Evolutionary conservation across 805 yeast species (phyloP), one percentile per base, ranked within the genome.

Genomic region (Dipodascus geniculatus): DNA sequence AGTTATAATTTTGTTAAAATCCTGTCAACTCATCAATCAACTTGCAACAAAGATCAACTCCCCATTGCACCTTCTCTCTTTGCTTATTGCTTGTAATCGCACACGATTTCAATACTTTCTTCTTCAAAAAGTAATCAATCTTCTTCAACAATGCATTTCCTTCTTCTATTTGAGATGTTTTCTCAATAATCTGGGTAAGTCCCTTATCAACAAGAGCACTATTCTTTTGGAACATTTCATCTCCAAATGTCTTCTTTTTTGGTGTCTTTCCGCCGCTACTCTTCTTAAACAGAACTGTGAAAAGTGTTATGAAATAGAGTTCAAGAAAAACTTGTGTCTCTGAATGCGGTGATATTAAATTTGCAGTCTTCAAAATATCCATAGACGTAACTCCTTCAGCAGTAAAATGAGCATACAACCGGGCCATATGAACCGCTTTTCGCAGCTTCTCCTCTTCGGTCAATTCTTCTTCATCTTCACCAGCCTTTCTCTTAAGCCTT

Each of bases 371-470:
- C 58, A 93, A 73, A 1, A 85, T 68, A 62, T 87, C 90, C 50
- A 93, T 71, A 2, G 88, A 81, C 56, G 91, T 71, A 0, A 83
- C 75, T 1, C 85, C 87, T 61, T 86, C 88, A 1, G 85, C 81
- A 17, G 90, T 76, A 48, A 93, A 64, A 51, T 71, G 73, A 0
- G 96, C 98, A 62, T 79, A 93, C 58, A 93, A 81, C 55, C 87
- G 75, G 2, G 96, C 97, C 58, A 83, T 72, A 59, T 87, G 87
- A 48, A 85, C 74, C 22, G 82, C 73, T 58, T 78, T 78, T 59
- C 77, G 78, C 35, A 86, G 65, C 4, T 73, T 61, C 48, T 79
- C 83, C 31, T 82, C 90, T 57, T 63, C 53, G 55, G 57, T 23
- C 42, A 53, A 24, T 3, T 35, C 53, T 53, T 44, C 52, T 53